These are phyloP conservation scores for Calonectria pauciramosa DNA, from an alignment of 2,329 filamentous ascomycete species.

Conservation along the genomic window DNA sequence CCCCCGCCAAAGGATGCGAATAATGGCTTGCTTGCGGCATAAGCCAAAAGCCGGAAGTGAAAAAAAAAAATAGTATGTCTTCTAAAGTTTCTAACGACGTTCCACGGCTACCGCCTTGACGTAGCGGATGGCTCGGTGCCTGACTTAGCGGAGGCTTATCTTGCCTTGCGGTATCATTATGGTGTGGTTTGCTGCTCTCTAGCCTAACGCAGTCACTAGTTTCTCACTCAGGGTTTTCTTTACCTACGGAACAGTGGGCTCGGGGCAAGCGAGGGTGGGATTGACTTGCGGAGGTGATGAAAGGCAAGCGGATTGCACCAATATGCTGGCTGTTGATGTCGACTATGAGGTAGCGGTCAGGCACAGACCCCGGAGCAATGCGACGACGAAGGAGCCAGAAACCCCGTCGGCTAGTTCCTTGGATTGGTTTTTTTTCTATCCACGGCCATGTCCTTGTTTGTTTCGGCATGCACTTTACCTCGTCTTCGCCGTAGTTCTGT, in stretches of 20 bases:
- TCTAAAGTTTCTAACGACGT: constrained; percentile 33
- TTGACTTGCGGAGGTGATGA: constrained; percentile 6
- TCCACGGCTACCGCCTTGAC: constrained; percentile 37
- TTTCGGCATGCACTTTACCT: constrained; percentile 37
- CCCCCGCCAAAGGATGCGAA: constrained; percentile 22
- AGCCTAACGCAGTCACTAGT: constrained; percentile 11
- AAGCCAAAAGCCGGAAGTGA: constrained; percentile 18
- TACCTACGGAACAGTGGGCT: background rate
- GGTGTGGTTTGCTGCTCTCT: constrained; percentile 25
- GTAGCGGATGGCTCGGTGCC: constrained; percentile 38
- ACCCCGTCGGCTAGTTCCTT: constrained; percentile 29
- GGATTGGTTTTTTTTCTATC: constrained; percentile 3
- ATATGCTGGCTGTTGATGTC: constrained; percentile 6
- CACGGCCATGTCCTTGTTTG: constrained; percentile 28
- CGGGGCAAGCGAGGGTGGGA: constrained; percentile 1
- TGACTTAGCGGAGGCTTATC: constrained; percentile 41
- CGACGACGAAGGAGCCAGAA: constrained; percentile 21
- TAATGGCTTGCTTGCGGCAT: constrained; percentile 10
- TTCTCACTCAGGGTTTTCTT: constrained; percentile 16
- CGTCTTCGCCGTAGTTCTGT: constrained; percentile 26
- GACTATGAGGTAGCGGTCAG: constrained; percentile 13
- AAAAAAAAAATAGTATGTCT: constrained; percentile 31
- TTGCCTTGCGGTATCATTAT: constrained; percentile 17
- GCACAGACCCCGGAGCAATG: constrained; percentile 9
- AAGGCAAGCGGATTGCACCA: background rate